These are phyloP conservation scores for Talaromyces funiculosus DNA, from an alignment of 2,329 filamentous ascomycete species.

Conservation along the genomic window DNA sequence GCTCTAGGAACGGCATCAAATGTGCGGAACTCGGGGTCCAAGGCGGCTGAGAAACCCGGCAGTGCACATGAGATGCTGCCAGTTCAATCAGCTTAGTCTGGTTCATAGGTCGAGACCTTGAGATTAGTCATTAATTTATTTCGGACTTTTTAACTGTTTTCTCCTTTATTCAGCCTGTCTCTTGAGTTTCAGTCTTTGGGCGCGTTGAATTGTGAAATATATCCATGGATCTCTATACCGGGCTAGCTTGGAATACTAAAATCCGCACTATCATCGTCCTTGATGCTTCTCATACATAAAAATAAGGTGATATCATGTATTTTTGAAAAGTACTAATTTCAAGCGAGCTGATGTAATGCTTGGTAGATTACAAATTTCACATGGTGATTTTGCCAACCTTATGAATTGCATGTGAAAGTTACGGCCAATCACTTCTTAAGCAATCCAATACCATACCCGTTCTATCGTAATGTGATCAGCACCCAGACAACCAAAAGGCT, in stretches of 20 bases:
- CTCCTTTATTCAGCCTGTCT: not conserved
- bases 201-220: not conserved
- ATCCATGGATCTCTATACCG: not conserved
- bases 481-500: too few relatives aligned
- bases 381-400: too few relatives aligned
- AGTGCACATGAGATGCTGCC: not conserved
- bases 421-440: not conserved
- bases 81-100: not conserved
- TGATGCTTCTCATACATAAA: too few relatives aligned
- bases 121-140: not conserved
- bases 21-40: not conserved
- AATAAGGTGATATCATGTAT: too few relatives aligned
- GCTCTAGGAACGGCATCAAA: slow-evolving; percentile 22
- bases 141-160: not conserved
- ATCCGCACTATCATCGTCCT: too few relatives aligned
- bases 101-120: not conserved
- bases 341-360: too few relatives aligned
- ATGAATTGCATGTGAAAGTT: too few relatives aligned
- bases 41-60: not conserved
- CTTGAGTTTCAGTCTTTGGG: not conserved
- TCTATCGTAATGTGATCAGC: not conserved
- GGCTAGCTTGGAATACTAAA: too few relatives aligned
- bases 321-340: too few relatives aligned
- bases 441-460: slow-evolving; percentile 11
- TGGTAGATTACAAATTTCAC: too few relatives aligned